A percentile compares a stretch with the other conserved stretches of the same genome.
phyloP scores from a whole-genome alignment of 495 filamentous ascomycete species.

The Aspergillus haitiensis region DNA sequence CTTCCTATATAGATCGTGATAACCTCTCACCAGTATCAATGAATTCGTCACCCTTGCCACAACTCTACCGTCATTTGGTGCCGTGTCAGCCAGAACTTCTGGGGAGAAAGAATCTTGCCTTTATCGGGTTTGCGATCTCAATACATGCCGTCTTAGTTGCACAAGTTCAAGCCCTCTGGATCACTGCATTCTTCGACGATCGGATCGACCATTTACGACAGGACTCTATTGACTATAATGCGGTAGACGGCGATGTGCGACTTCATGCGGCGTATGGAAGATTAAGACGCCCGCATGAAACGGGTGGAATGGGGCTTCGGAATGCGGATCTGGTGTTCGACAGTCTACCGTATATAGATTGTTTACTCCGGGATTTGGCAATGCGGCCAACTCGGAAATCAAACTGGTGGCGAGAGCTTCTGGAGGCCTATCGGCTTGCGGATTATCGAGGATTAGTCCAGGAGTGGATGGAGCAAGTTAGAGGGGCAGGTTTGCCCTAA shows the following conservation, averaged over 20 bases:
- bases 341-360: conserved; percentile 62
- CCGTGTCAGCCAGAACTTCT: conserved; percentile 49
- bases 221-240: neutral
- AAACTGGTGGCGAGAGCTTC: conserved; percentile 42
- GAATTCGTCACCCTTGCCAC: neutral
- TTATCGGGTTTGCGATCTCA: conserved; percentile 53
- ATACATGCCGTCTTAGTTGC: conserved; percentile 53
- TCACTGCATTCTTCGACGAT: conserved; percentile 54
- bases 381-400: conserved; percentile 36
- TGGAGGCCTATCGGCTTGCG: conserved; percentile 46
- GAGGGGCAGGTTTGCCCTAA: neutral
- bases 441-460: conserved; percentile 54
- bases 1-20: neutral
- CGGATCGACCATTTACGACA: conserved; percentile 19
- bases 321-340: conserved; percentile 65
- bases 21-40: neutral
- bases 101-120: conserved; percentile 54
- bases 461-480: conserved; percentile 46
- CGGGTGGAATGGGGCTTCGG: conserved; percentile 52
- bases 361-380: conserved; percentile 59
- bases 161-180: conserved; percentile 63
- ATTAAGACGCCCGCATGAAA: conserved; percentile 49
- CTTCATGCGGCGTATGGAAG: conserved; percentile 57
- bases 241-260: conserved; percentile 41
- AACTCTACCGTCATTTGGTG: conserved; percentile 56